Evolutionary conservation across 108 stramenopile species (phyloP), one percentile per base, ranked within the genome.

Genomic region (Pseudonitzschia multiseries): DNA sequence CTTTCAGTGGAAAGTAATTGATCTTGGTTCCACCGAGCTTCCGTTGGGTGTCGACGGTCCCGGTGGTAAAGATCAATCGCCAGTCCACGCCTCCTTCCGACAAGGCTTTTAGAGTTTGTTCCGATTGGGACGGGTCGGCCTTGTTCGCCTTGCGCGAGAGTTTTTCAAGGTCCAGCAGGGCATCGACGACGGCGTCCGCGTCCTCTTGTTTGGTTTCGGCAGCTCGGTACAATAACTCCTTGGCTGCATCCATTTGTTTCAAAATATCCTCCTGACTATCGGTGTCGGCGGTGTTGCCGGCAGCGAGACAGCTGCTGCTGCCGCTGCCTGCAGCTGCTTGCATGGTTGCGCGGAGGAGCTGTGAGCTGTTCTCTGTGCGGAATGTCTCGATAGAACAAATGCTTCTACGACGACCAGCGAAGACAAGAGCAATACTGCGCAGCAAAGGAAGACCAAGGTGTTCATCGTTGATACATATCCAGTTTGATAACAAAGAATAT

Each of bases 61-160:
- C 96, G 0, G 96, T 97, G 18, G 96, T 97, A 83, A 97, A 97
- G 54, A 97, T 83, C 15, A 97, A 78, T 57, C 90, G 85, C 96
- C 96, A 97, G 57, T 68, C 13, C 46, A 52, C 48, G 32, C 67
- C 33, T 24, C 79, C 80, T 40, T 71, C 76, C 14, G 65, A 56
- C 33, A 71, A 27, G 20, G 70, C 70, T 4, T 70, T 43, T 8
- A 77, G 53, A 24, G 76, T 77, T 10, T 22, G 22, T 21, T 75
- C 68, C 1, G 76, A 62, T 13, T 36, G 26, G 14, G 62, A 29
- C 18, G 85, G 74, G 72, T 91, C 79, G 41, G 80, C 73, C 72
- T 83, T 83, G 68, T 79, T 76, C 62, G 85, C 77, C 73, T 81
- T 33, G 62, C 91, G 79, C 79, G 88, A 87, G 26, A 87, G 70